A percentile compares a stretch with the other conserved stretches of the same genome.
phyloP scores from a whole-genome alignment of 225 moss, liverwort and hornwort species.

The Straminergon stramineum region DNA sequence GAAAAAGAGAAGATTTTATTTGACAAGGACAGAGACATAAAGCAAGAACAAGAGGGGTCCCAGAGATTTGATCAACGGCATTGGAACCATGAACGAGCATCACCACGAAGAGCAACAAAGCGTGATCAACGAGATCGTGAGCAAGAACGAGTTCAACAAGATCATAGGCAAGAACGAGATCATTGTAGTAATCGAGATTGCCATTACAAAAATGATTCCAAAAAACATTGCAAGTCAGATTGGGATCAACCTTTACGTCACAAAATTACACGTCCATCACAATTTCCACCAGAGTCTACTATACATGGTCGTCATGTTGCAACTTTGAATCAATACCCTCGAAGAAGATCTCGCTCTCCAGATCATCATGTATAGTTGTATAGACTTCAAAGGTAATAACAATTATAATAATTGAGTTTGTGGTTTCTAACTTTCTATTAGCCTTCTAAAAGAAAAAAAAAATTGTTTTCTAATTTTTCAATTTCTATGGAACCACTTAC shows the following conservation, averaged over 20 bases:
- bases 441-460: neutral
- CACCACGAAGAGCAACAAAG: neutral
- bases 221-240: conserved; percentile 2
- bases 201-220: conserved; percentile 11
- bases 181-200: conserved; percentile 14
- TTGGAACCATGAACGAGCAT: neutral
- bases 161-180: conserved; percentile 5
- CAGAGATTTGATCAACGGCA: neutral
- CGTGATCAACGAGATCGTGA: conserved; percentile 28
- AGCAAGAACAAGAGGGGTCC: neutral
- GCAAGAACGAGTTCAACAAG: conserved; percentile 17
- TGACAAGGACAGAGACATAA: conserved; percentile 8
- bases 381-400: neutral
- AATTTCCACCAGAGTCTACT: conserved; percentile 15
- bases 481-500: neutral
- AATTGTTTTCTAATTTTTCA: neutral
- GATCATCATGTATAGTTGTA: conserved; percentile 36
- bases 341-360: conserved; percentile 41
- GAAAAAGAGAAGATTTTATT: conserved; percentile 24
- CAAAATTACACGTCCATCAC: conserved; percentile 10
- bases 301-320: conserved; percentile 5
- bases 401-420: neutral
- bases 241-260: conserved; percentile 14
- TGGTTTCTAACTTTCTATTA: no score
- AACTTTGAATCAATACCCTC: conserved; percentile 12